phyloP scores from a whole-genome alignment of 331 rosid genomes.

The Acacia concinna region DNA sequence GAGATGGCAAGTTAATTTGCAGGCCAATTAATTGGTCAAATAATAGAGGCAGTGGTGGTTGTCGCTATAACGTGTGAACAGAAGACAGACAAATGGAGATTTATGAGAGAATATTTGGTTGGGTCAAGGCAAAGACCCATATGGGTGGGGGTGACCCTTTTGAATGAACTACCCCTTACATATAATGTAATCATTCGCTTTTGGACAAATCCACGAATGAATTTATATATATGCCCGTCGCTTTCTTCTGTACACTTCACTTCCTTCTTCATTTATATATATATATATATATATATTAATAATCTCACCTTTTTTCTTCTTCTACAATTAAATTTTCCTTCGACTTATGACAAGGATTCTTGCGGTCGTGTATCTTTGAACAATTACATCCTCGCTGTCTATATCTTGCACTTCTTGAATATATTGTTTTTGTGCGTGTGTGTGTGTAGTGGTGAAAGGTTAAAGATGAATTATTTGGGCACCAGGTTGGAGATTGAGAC shows the following conservation, averaged over 20 bases:
- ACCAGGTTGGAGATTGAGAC: conserved; percentile 5
- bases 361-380: conserved; percentile 1
- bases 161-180: neutral
- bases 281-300: neutral
- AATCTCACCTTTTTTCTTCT: neutral
- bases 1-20: neutral
- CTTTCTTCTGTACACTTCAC: neutral
- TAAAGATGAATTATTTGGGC: neutral
- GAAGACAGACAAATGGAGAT: neutral
- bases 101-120: neutral
- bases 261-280: neutral
- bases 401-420: neutral
- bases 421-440: no score
- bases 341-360: neutral
- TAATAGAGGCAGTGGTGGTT: neutral
- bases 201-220: neutral
- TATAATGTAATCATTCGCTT: neutral
- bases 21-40: neutral
- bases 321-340: neutral
- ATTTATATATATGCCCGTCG: neutral
- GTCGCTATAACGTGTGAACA: neutral
- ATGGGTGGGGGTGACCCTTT: neutral
- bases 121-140: neutral
- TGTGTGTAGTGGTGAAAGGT: neutral
- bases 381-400: neutral